Base-by-base conservation (phyloP, 1,139 yeast species). In the Tardiomyces blankii region DNA sequence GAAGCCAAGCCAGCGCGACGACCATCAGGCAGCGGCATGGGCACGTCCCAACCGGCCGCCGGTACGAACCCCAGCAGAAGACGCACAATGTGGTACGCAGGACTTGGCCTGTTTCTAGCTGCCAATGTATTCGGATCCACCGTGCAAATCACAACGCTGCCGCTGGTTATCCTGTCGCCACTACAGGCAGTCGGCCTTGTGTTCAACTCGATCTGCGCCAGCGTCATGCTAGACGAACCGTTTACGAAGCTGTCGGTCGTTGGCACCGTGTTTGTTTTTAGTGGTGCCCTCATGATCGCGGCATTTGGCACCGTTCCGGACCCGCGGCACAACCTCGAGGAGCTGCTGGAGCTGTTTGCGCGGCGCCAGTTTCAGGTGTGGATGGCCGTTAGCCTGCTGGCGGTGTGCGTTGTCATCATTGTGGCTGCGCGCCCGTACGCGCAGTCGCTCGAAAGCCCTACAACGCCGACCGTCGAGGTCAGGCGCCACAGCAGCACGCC, bases 181-280 rank as follows among this genome's bases (percentile, higher is more conserved):
- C 65, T 88, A 44, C 96, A 88, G 62, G 88, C 95, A 30, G 79
- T 82, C n/a, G 95, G 96, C 0, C 72, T 88, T 33, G 89, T 87
- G 2, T 87, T 88, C 69, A 88, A 88, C 63, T 78, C 93, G 1
- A 64, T 85, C 9, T 82, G 88, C 54, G 85, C 94, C 43, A 61
- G 83, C 23, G 52, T 85, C 23, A 62, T 88, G 18, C 74, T 87
- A 11, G 72, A 80, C 14, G 96, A 88, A 59, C 69, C 70, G 0
- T 83, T 85, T 61, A 80, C 91, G 1, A 54, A 56, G 38, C 68
- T 66, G 46, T 73, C 89, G 2, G 66, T 77, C 2, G 52, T 66
- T 8, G 95, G 95, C 1, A 86, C 96, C 0, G 58, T 74, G 1
- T 63, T 83, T 18, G 85, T 86, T 12, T 74, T 84, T 1, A 45